Base-by-base conservation (phyloP, 441 rosid species). In the Mallotus repandus region DNA sequence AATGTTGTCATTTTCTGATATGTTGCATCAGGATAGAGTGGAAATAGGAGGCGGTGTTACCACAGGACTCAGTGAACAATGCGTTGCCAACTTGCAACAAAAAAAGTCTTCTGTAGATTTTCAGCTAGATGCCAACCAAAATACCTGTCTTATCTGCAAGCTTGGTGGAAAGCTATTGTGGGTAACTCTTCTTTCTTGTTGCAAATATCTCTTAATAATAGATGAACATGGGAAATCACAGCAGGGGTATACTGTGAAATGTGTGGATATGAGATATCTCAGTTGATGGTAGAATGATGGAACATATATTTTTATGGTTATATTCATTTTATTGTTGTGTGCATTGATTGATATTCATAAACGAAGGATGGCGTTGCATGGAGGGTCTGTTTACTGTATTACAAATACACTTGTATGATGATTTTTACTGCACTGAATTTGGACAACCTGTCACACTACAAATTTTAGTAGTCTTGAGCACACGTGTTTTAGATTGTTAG, bases 1-100 rank as follows among this genome's bases (percentile, higher is more conserved):
- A 38, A 55, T 69, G 54, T 54, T 58, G 55, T 75, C 63, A 35
- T 54, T 62, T 67, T 72, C 41, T 80, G 74, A 65, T 88, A 76
- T 72, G 73, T 82, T 85, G 89, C 72, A 84, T 84, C 84, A 88
- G 92, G 91, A 81, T 87, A 81, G 85, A 73, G 81, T 81, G 84
- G 84, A 76, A 80, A 78, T 73, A 65, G 88, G 79, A 81, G 80
- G 66, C 15, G 68, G 56, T 68, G 76, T 76, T 56, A 65, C 73
- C 70, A 61, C 70, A 69, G 79, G 77, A 73, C 63, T 41, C 66
- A 81, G 63, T 74, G 83, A 82, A 71, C 74, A 54, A 58, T 32
- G 63, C 64, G 53, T 41, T 57, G 57, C 68, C 66, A 76, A 67
- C 35, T 62, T 69, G n/a, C 84, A 78, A 76, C 71, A 29, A 6